Base-by-base conservation (phyloP, 2,329 filamentous ascomycete species). In the Didymella pinodella region DNA sequence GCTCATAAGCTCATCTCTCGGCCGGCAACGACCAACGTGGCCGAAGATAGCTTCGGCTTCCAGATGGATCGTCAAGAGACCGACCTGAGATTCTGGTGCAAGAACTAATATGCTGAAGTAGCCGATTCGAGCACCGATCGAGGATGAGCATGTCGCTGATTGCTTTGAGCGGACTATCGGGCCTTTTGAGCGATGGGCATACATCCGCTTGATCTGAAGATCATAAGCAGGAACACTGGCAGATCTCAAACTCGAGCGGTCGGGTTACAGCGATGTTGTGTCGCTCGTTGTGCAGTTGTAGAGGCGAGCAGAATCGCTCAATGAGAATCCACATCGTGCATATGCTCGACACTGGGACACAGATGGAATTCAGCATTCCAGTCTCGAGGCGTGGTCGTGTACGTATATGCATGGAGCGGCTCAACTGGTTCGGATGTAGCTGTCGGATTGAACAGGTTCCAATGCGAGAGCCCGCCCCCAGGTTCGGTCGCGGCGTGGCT, bases 361-460 rank as follows among this genome's bases (percentile, higher is more conserved):
- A 75, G 48, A 26, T 65, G 67, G 46, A 75, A 76, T 51, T 76
- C 74, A 5, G 66, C 62, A 28, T 72, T 72, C 73, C 72, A 76
- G 45, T 76, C 72, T 26, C 65, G 61, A 20, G 66, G 68, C 7
- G 69, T 69, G n/a, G 67, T 51, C 16, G 66, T 71, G 44, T 70
- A 73, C 20, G 65, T 45, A 54, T 58, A 65, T 6, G 66, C 61
- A 22, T 63, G 61, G 8, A 68, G 49, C 20, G 65, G 31, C 8
- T 75, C 72, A 7, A 61, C 52, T 2, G 61, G 45, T 41, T 71
- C 70, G 8, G 61, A 60, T 0, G 64, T 62, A 6, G 68, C 69
- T 2, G 72, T 67, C 6, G 73, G 65, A 29, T 75, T 72, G 63
- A 75, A 73, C 2, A 71, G 58, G 2, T 60, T 69, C 67, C 67